A percentile compares a stretch with the other conserved stretches of the same genome.
These are phyloP conservation scores for Diplocarpon rosae DNA, from an alignment of 2,329 filamentous ascomycete genomes.

Conservation along the genomic window DNA sequence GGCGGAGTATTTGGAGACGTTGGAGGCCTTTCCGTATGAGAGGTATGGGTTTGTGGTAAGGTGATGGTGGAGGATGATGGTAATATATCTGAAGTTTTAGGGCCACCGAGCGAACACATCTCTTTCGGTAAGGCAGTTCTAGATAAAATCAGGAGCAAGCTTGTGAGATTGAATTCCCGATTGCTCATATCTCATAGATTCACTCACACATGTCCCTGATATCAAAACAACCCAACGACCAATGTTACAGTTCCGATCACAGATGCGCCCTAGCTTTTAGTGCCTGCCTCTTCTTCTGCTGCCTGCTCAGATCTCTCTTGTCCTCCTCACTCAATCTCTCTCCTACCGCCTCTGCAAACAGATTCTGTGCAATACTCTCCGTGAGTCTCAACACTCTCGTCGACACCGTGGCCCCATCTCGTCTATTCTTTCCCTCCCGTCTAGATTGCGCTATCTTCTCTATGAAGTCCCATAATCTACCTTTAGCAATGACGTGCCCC, in stretches of 20 bases:
- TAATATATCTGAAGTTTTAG: background rate
- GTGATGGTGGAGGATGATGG: background rate
- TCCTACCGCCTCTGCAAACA: conserved; percentile 47
- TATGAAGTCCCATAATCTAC: conserved; percentile 82
- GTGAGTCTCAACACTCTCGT: conserved; percentile 68
- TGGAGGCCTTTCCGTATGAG: conserved; percentile 46
- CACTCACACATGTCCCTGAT: conserved; percentile 12
- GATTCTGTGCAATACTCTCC: conserved; percentile 56
- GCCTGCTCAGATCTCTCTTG: conserved; percentile 35
- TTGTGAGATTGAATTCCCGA: background rate
- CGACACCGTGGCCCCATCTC: conserved; percentile 85
- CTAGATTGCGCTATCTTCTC: conserved; percentile 75
- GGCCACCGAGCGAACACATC: background rate
- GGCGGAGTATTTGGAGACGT: conserved; percentile 41
- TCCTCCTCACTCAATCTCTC: conserved; percentile 39
- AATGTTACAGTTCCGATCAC: conserved; percentile 22
- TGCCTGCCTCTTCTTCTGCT: conserved; percentile 35
- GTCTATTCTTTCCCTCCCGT: conserved; percentile 86
- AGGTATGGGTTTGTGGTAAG: conserved; percentile 42
- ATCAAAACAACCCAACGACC: background rate
- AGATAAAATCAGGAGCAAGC: too few species aligned
- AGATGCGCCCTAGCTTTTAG: conserved; percentile 41
- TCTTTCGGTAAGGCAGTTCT: too few species aligned
- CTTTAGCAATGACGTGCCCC: conserved; percentile 53
- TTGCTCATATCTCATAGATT: conserved; percentile 4